Conservation (phyloP, 1,284 basidiomycete genomes). For the Ganoderma multipileum region DNA sequence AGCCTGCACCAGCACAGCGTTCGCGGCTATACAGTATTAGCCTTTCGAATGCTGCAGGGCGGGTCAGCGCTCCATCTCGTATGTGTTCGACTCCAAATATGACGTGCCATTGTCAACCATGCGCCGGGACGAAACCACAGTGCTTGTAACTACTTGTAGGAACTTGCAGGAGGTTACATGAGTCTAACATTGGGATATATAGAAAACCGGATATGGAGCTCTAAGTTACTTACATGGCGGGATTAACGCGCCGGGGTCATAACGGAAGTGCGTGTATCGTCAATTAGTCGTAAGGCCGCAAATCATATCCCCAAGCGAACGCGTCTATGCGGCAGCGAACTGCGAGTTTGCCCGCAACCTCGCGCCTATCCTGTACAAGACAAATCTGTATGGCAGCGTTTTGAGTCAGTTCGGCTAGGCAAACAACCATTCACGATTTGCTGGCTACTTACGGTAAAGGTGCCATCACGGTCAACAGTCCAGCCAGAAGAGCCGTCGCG, state of each 20-base stretch:
- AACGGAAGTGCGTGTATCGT: neutral
- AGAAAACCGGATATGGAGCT: neutral
- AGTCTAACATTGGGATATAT: neutral
- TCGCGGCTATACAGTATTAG: too few species aligned
- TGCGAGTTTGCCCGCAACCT: conserved; percentile 46
- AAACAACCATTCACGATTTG: neutral
- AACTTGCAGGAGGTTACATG: neutral
- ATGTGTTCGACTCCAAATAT: neutral
- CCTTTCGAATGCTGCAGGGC: too few species aligned
- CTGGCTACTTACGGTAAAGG: conserved; percentile 68
- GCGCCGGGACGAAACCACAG: too few species aligned
- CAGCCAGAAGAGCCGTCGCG: conserved; percentile 78
- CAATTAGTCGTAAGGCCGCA: neutral
- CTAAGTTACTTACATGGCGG: neutral
- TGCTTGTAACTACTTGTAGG: neutral
- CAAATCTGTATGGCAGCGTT: conserved; percentile 39
- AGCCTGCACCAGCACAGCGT: neutral
- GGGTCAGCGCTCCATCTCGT: too few species aligned
- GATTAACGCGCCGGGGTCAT: neutral
- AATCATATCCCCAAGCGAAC: neutral
- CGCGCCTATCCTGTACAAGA: conserved; percentile 50
- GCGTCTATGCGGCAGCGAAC: conserved; percentile 36
- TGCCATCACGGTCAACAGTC: conserved; percentile 69
- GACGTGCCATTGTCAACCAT: too few species aligned
- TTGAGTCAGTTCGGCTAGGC: neutral